Conservation (phyloP, 2,329 filamentous ascomycete species). For the Aureobasidium sp. region DNA sequence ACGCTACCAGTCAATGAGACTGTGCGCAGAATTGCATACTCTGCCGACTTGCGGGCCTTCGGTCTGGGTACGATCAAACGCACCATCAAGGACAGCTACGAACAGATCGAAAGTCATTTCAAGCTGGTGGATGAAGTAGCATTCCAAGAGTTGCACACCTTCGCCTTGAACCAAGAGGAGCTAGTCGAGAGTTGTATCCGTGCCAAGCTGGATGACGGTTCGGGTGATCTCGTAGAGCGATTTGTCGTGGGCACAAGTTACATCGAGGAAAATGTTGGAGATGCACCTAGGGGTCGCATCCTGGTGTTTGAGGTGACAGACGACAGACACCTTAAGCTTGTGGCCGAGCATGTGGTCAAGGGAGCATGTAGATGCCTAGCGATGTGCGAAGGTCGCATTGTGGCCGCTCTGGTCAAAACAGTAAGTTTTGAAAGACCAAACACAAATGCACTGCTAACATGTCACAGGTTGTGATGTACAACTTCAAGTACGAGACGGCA, state of each 20-base stretch:
- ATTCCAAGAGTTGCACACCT: conserved; percentile 69
- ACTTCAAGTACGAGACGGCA: conserved; percentile 45
- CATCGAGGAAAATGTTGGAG: conserved; percentile 50
- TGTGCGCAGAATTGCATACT: conserved; percentile 80
- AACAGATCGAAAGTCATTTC: conserved; percentile 71
- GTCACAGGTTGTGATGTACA: conserved; percentile 49
- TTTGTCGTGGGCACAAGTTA: conserved; percentile 90
- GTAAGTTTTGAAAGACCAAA: conserved; percentile 35
- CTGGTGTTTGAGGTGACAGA: conserved; percentile 74
- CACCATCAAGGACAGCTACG: conserved; percentile 59
- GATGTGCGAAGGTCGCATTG: conserved; percentile 65
- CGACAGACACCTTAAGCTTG: conserved; percentile 61
- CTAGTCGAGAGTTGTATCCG: conserved; percentile 78
- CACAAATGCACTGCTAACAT: conserved; percentile 15
- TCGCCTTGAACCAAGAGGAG: conserved; percentile 58
- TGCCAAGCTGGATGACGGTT: conserved; percentile 57
- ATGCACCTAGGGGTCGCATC: conserved; percentile 62
- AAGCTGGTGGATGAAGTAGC: conserved; percentile 83
- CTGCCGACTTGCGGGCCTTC: conserved; percentile 67
- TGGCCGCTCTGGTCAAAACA: conserved; percentile 84
- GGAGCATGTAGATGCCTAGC: conserved; percentile 74
- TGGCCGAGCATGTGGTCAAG: conserved; percentile 61
- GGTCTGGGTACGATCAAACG: conserved; percentile 78
- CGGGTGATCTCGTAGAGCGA: conserved; percentile 52
- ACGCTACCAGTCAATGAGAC: conserved; percentile 71